Evolutionary conservation across 2,329 filamentous ascomycete species (phyloP), one percentile per base, ranked within the genome.

Genomic region (Pestalotiopsis sp.): DNA sequence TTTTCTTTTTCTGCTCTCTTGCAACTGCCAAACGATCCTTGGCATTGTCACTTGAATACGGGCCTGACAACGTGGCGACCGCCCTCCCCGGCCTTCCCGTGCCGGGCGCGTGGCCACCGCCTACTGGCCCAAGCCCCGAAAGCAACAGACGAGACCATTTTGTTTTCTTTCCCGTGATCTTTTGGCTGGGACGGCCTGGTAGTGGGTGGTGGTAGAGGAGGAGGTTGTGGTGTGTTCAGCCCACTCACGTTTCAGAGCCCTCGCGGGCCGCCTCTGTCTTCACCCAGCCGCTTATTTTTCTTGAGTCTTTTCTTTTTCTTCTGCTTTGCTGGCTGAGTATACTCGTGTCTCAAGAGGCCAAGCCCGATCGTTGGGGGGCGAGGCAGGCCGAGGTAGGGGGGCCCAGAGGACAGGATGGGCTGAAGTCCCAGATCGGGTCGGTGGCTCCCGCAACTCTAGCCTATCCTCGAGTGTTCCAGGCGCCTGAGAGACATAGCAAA

Each of bases 71-170:
- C 74, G 73, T 74, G 74, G 72, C 72, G 45, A 52, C 45, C 45
- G 68, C 71, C 69, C 68, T 69, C 68, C 70, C 31, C 70, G 68
- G 45, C 45, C 45, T 52, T 64, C 71, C 70, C 66, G 67, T 71
- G 66, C 68, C 70, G 64, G 63, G 70, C 72, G 74, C 73, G 74
- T 75, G 74, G 74, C 71, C 73, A 68, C 62, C 69, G 73, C 73
- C 71, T 74, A 76, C 73, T 76, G 73, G 74, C 71, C 72, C 63
- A 66, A 31, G 61, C 41, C 62, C 60, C 45, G 45, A 64, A 68
- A 39, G n/a, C 31, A 14, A 62, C 25, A 62, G 59, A 62, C 59
- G 17, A 52, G 45, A 52, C 45, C 20, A n/a, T 52, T 52, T n/a
- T 52, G 17, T 52, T n/a, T 52, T 52, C 20, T 52, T 52, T 20